phyloP scores from a whole-genome alignment of 192 early-diverging fungal genomes.

The Backusella circina region DNA sequence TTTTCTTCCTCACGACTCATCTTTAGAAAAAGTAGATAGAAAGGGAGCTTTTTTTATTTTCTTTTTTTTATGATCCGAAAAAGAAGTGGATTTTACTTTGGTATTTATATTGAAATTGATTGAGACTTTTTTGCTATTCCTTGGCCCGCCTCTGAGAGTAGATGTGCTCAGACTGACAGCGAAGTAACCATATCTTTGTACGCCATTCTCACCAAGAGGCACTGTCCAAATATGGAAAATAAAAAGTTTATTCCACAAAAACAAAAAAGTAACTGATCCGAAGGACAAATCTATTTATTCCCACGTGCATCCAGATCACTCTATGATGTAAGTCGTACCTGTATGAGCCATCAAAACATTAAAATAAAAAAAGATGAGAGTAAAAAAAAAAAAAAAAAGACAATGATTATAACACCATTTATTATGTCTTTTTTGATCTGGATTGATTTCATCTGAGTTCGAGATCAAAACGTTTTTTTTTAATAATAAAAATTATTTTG shows the following conservation, averaged over 20 bases:
- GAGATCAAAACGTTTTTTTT: no score
- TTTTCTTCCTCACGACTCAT: neutral
- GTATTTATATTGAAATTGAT: neutral
- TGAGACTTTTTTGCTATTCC: slow-evolving; percentile 4
- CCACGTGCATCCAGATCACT: neutral
- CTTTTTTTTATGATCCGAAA: neutral
- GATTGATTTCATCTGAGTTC: neutral
- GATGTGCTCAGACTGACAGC: neutral
- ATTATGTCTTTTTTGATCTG: neutral
- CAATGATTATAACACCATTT: neutral
- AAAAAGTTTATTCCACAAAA: neutral
- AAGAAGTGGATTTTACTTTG: neutral
- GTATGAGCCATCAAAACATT: neutral
- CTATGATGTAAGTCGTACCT: neutral
- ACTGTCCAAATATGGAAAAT: neutral
- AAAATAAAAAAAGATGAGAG: neutral
- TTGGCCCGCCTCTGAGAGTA: neutral
- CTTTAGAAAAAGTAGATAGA: neutral
- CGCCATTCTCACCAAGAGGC: neutral
- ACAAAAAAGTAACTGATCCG: neutral
- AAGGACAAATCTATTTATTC: neutral
- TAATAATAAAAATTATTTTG: neutral
- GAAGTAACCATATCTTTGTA: neutral
- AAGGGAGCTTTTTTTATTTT: neutral
- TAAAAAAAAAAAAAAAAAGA: neutral